phyloP scores from a whole-genome alignment of 2,329 filamentous ascomycete genomes.

The Talaromyces sp. region DNA sequence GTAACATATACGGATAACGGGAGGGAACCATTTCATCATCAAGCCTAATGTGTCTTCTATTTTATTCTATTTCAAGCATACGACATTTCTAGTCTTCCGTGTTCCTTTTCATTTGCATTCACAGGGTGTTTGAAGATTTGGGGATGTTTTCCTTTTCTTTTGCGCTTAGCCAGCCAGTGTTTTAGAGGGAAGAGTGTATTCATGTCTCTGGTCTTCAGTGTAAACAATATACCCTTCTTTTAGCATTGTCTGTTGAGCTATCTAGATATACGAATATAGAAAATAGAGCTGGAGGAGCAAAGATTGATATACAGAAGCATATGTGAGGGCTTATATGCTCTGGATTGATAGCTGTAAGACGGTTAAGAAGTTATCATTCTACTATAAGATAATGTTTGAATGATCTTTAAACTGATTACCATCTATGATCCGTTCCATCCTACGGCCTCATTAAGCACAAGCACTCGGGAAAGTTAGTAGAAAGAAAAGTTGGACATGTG shows the following conservation, averaged over 20 bases:
- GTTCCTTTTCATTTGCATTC: background rate
- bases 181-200: background rate
- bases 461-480: background rate
- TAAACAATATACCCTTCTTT: conserved; percentile 2
- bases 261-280: background rate
- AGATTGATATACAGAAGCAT: too few relatives aligned
- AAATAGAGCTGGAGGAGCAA: too few relatives aligned
- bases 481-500: background rate
- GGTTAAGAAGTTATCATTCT: background rate
- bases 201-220: background rate
- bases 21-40: conserved; percentile 2
- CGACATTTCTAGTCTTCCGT: background rate
- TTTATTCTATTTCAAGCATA: background rate
- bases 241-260: background rate
- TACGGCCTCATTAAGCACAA: background rate
- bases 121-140: conserved; percentile 4
- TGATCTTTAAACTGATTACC: too few relatives aligned
- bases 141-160: background rate
- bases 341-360: background rate
- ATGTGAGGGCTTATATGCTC: background rate
- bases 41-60: background rate
- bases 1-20: conserved; percentile 7
- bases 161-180: background rate
- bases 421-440: too few relatives aligned
- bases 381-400: too few relatives aligned